These are phyloP conservation scores for Aegilops umbellulata DNA, from an alignment of 176 grass and related monocot genomes.

Conservation along the genomic window DNA sequence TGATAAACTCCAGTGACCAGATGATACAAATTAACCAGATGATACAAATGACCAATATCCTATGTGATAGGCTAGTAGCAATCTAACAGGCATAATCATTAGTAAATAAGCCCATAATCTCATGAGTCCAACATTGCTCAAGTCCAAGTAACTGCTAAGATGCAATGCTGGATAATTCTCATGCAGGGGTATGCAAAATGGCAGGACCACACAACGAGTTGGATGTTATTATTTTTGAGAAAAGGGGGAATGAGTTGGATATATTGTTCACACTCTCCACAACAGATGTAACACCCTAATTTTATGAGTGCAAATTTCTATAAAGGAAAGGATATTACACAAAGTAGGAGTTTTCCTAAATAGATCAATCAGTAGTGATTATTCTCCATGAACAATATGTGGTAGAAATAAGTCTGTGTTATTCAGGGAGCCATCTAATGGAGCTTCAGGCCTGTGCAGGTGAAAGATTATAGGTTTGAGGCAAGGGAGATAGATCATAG, in stretches of 20 bases:
- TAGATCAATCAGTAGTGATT: neutral
- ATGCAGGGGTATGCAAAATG: neutral
- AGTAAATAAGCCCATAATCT: conserved; percentile 2
- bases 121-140: neutral
- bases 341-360: neutral
- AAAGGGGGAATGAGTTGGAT: neutral
- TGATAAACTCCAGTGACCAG: neutral
- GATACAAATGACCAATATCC: neutral
- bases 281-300: neutral
- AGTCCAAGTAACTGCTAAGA: neutral
- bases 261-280: neutral
- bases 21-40: conserved; percentile 13
- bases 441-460: neutral
- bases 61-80: neutral
- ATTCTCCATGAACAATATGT: neutral
- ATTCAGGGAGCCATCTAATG: neutral
- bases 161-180: neutral
- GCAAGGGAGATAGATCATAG: neutral
- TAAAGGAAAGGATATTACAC: neutral
- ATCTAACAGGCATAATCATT: neutral
- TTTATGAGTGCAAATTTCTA: neutral
- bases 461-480: neutral
- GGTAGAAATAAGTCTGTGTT: neutral
- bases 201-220: neutral
- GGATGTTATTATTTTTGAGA: neutral